Evolutionary conservation across 2,329 filamentous ascomycete genomes (phyloP).

Genomic region (Ophiostoma perfectum): DNA sequence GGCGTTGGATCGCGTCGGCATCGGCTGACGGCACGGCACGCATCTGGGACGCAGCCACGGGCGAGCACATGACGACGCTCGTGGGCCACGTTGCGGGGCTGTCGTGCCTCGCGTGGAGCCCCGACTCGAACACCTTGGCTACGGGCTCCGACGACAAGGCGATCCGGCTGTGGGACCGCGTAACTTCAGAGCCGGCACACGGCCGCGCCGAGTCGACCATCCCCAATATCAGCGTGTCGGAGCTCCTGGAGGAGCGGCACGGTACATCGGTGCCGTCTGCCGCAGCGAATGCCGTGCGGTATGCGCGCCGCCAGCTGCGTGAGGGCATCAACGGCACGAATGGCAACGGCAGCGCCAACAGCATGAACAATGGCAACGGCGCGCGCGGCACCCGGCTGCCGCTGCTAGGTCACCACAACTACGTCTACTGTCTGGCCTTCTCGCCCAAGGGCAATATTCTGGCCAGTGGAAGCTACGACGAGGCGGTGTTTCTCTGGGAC

Average conservation of each 20-base stretch:
- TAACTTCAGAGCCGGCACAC: constrained; percentile 45
- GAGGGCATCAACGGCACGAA: constrained; percentile 20
- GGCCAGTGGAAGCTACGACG: constrained; percentile 91
- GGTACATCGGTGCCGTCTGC: constrained; percentile 15
- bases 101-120: constrained; percentile 89
- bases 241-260: constrained; percentile 9
- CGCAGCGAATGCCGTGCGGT: constrained; percentile 15
- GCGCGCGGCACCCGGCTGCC: constrained; percentile 43
- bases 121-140: constrained; percentile 79
- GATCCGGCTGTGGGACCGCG: constrained; percentile 83
- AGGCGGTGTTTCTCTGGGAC: constrained; percentile 96
- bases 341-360: constrained; percentile 18
- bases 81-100: constrained; percentile 91
- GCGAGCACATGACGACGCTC: constrained; percentile 76
- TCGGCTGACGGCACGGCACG: constrained; percentile 88
- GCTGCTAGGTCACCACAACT: constrained; percentile 87
- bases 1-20: constrained; percentile 80
- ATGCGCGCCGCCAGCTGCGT: constrained; percentile 17
- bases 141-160: constrained; percentile 94
- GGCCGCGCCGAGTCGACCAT: constrained; percentile 5
- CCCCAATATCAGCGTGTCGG: neutral
- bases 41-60: constrained; percentile 78
- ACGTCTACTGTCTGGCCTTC: constrained; percentile 89
- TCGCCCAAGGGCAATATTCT: constrained; percentile 98
- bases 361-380: constrained; percentile 22